Evolutionary conservation across 2,329 filamentous ascomycete species (phyloP), one percentile per base, ranked within the genome.

Genomic region (Phialophora expanda): DNA sequence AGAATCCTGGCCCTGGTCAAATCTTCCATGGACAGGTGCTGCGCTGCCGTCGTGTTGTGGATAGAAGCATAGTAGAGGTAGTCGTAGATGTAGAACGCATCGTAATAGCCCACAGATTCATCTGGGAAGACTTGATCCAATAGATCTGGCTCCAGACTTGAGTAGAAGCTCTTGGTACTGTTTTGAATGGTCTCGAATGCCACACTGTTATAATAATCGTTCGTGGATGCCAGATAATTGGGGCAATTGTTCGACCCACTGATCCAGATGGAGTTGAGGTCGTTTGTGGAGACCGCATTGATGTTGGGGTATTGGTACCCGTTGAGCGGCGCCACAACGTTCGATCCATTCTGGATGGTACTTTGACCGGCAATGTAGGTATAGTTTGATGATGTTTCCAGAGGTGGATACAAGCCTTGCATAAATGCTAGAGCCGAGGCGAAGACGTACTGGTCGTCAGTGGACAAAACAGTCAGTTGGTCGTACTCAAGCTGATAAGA

Each of bases 351-450:
- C n/a, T 82, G 79, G 24, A 84, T 73, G 9, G 80, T 70, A 20
- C 76, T 78, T n/a, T 78, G 75, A 5, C 75, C 72, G 65, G 79
- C 75, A 44, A 75, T 69, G 60, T 74, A 73, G 22, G 74, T 73
- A 55, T 73, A 69, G 62, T 75, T 76, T 56, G 78, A 74, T 3
- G 74, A 73, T 56, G 75, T 74, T 1, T 71, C 72, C 3, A 78
- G 69, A 12, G 85, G 85, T 38, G 86, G 86, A 73, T 87, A 88
- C 9, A 88, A 75, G 7, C 85, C 86, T 73, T 88, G 85, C 79
- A 88, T 81, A 71, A 88, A 88, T 2, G 86, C 85, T 69, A 86
- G 83, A 12, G 85, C 85, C 2, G 85, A 86, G 1, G 82, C 82
- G 38, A 81, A 73, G 2, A 81, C 78, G 62, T 80, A 81, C 65